Percentiles rank a stretch among this genome's conserved stretches.
Conservation (phyloP, 2,329 filamentous ascomycete genomes). For the Aspergillus puulaauensis region DNA sequence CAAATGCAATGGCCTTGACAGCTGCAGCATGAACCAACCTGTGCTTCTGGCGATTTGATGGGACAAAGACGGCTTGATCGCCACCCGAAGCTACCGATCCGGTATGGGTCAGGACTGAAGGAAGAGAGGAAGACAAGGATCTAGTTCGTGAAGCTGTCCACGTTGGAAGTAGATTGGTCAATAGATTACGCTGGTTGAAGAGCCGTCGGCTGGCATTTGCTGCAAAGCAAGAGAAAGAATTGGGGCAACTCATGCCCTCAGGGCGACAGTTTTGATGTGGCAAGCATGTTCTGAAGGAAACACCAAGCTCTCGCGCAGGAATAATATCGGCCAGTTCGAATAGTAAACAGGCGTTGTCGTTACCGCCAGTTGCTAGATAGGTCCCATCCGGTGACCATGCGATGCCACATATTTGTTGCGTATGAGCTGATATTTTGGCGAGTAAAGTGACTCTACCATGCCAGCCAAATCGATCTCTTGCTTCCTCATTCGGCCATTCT, state of each 20-base stretch:
- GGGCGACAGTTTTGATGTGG: constrained; percentile 13
- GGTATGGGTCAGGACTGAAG: constrained; percentile 24
- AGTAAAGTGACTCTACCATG: constrained; percentile 75
- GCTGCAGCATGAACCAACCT: constrained; percentile 79
- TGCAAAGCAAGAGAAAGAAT: constrained; percentile 23
- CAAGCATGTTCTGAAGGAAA: constrained; percentile 9
- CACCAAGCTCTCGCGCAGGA: constrained; percentile 16
- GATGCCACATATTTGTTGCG: constrained; percentile 90
- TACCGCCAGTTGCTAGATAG: constrained; percentile 82
- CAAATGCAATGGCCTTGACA: constrained; percentile 95
- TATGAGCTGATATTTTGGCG: constrained; percentile 74
- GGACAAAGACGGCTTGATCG: constrained; percentile 50
- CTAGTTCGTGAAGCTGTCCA: constrained; percentile 23
- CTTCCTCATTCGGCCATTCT: constrained; percentile 67
- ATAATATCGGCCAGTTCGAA: constrained; percentile 67
- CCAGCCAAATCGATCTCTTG: constrained; percentile 71
- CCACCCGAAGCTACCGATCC: constrained; percentile 30
- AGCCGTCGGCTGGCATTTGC: constrained; percentile 20
- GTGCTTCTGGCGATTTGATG: constrained; percentile 62
- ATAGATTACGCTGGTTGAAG: constrained; percentile 22
- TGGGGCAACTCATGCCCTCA: constrained; percentile 14
- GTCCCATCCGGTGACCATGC: constrained; percentile 77
- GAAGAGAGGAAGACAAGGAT: constrained; percentile 20
- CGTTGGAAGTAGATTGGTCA: constrained; percentile 28
- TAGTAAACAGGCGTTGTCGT: constrained; percentile 85